Evolutionary conservation across 345 rosid species (phyloP).

Genomic region (Arabis alpina): DNA sequence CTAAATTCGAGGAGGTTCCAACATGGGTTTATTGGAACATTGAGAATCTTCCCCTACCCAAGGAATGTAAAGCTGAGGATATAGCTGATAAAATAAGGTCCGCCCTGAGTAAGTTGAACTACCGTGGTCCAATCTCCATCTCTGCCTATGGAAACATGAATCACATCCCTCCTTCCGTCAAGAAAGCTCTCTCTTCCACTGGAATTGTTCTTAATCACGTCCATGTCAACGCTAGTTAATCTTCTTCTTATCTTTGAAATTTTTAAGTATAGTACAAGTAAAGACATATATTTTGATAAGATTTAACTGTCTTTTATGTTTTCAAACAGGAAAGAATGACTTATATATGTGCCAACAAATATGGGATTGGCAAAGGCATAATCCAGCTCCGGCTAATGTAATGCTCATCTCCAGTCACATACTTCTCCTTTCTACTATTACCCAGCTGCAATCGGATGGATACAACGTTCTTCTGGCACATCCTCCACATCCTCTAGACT

Average conservation of each 20-base stretch:
- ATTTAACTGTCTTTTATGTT: too few relatives aligned
- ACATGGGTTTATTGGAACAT: conserved; percentile 17
- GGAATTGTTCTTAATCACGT: background rate
- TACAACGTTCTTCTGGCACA: conserved; percentile 1
- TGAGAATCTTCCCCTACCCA: background rate
- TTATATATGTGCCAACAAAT: background rate
- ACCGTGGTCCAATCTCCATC: conserved; percentile 13
- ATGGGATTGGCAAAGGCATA: background rate
- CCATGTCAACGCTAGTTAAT: background rate
- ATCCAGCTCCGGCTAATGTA: background rate
- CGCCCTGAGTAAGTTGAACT: background rate
- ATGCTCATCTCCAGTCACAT: background rate
- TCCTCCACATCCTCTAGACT: background rate
- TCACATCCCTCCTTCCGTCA: background rate
- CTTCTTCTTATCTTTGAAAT: background rate
- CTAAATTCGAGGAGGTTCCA: background rate
- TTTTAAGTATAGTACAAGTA: too few relatives aligned
- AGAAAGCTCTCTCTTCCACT: background rate
- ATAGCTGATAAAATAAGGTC: background rate
- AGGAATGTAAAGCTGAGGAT: background rate
- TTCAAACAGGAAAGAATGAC: background rate
- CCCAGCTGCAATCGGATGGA: background rate
- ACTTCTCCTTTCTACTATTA: background rate
- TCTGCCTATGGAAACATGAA: conserved; percentile 15
- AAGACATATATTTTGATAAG: too few relatives aligned